Evolutionary conservation across 1,284 basidiomycete species (phyloP).

Genomic region (Sphaerobolus stellatus): DNA sequence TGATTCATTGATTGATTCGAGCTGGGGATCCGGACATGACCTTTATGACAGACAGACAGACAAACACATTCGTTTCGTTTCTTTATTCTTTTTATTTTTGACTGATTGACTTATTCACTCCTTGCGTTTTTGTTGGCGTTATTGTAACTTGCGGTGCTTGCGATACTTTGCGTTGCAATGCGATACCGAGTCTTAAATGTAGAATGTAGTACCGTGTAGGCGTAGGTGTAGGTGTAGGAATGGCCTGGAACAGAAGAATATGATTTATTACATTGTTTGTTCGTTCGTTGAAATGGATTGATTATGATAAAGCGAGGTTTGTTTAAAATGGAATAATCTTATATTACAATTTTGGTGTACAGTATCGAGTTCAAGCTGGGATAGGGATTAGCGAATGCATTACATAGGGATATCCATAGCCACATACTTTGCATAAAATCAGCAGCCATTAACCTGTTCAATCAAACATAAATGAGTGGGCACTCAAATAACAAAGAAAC

Average conservation of each 20-base stretch:
- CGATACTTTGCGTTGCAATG: neutral
- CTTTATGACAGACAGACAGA: too few relatives aligned
- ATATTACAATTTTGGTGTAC: too few relatives aligned
- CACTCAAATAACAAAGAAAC: neutral
- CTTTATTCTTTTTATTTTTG: neutral
- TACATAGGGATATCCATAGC: neutral
- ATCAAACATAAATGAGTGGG: conserved; percentile 5
- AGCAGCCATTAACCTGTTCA: conserved; percentile 60
- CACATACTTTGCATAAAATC: conserved; percentile 68
- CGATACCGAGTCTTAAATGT: neutral
- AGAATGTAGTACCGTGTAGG: too few relatives aligned
- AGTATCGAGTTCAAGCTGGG: neutral
- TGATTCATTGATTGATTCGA: neutral
- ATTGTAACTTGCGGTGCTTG: neutral
- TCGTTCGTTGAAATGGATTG: too few relatives aligned
- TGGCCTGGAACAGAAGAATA: too few relatives aligned
- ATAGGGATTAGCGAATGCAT: neutral
- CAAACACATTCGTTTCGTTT: neutral
- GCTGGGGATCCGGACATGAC: neutral
- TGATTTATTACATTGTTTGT: too few relatives aligned
- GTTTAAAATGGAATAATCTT: too few relatives aligned
- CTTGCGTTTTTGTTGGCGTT: neutral
- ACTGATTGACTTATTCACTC: neutral
- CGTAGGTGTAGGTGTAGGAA: too few relatives aligned
- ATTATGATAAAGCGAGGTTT: too few relatives aligned